phyloP scores from a whole-genome alignment of 257 asterid species.

The Eustoma russellianum region DNA sequence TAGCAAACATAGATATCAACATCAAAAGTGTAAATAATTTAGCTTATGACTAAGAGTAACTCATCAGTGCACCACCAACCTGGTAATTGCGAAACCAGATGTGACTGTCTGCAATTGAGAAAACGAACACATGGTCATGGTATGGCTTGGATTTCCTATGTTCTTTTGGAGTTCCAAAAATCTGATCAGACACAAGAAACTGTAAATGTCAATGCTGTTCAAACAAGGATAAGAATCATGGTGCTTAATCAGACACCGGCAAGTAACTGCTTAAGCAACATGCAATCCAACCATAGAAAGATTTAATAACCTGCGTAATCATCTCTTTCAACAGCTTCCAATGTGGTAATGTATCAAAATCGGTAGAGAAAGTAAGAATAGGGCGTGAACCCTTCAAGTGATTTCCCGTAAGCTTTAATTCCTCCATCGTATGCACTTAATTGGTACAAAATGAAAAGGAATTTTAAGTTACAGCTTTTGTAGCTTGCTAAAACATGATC shows the following conservation, averaged over 20 bases:
- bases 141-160: slow-evolving; percentile 93
- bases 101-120: slow-evolving; percentile 84
- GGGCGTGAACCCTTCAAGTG: slow-evolving; percentile 46
- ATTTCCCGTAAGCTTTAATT: slow-evolving; percentile 90
- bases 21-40: too few relatives aligned
- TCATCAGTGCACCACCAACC: slow-evolving; percentile 27
- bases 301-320: slow-evolving; percentile 19
- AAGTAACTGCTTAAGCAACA: not conserved
- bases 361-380: slow-evolving; percentile 23
- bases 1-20: too few relatives aligned
- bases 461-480: not conserved
- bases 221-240: not conserved
- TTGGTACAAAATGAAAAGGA: not conserved
- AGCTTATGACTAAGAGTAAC: too few relatives aligned
- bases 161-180: slow-evolving; percentile 88
- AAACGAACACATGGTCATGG: slow-evolving; percentile 77
- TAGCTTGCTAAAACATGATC: not conserved
- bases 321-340: slow-evolving; percentile 31
- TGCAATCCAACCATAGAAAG: not conserved
- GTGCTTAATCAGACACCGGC: not conserved
- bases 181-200: slow-evolving; percentile 32
- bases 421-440: slow-evolving; percentile 97
- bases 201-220: not conserved
- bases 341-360: slow-evolving; percentile 25
- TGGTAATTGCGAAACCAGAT: slow-evolving; percentile 97